phyloP scores from a whole-genome alignment of 768 basidiomycete species.

The Mycena indigotica region DNA sequence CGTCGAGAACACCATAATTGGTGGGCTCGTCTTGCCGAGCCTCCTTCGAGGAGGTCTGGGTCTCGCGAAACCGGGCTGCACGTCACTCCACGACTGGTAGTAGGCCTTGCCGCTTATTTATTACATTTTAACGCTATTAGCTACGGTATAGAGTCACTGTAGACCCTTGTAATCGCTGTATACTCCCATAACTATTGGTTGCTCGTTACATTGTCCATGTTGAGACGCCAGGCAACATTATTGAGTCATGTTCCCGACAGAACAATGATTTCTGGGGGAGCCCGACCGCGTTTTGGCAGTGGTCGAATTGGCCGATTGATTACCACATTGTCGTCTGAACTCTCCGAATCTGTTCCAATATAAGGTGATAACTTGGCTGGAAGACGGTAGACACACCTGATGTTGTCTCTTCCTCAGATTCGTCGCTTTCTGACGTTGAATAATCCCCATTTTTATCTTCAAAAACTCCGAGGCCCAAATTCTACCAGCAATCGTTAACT shows the following conservation, averaged over 20 bases:
- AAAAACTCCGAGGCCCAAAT: conserved; percentile 46
- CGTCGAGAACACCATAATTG: conserved; percentile 84
- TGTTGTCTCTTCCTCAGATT: background rate
- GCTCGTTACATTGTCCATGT: background rate
- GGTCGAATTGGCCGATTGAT: background rate
- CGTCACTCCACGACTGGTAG: conserved; percentile 74
- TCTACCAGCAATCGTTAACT: conserved; percentile 25
- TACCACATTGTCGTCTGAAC: background rate
- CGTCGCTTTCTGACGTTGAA: background rate
- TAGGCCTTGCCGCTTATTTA: background rate
- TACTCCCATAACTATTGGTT: background rate
- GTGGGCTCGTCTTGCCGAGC: conserved; percentile 80
- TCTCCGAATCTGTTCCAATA: background rate
- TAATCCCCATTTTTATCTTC: conserved; percentile 23
- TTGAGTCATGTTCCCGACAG: background rate
- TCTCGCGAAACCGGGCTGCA: conserved; percentile 67
- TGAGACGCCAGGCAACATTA: too few relatives aligned
- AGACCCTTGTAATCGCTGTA: background rate
- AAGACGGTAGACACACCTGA: background rate
- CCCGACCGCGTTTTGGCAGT: background rate
- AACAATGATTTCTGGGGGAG: background rate
- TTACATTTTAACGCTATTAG: background rate
- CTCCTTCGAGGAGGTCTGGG: conserved; percentile 89
- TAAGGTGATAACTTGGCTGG: background rate
- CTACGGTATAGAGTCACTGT: background rate